A percentile compares a stretch with the other conserved stretches of the same genome.
phyloP scores from a whole-genome alignment of 164 flowering plant species.

The Litsea cubeba region DNA sequence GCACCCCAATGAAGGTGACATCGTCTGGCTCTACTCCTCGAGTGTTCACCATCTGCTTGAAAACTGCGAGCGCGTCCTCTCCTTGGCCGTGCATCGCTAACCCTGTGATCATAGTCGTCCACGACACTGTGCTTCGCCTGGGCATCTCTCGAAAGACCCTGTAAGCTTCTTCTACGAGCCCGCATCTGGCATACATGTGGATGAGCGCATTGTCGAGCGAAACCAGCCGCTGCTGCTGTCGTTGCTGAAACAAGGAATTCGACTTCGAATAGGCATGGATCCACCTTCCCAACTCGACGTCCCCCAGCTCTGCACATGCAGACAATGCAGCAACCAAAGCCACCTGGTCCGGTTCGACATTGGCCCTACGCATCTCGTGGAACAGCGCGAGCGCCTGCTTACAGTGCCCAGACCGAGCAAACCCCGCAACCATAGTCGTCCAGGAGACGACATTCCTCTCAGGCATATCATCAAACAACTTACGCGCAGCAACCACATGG shows the following conservation, averaged over 20 bases:
- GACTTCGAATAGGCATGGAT: constrained; percentile 36
- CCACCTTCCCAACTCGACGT: constrained; percentile 44
- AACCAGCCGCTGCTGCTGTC: constrained; percentile 18
- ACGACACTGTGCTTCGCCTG: constrained; percentile 33
- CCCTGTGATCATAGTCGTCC: constrained; percentile 54
- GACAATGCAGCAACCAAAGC: constrained; percentile 49
- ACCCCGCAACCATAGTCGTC: constrained; percentile 67
- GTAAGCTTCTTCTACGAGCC: constrained; percentile 35
- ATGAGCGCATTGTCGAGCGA: constrained; percentile 43
- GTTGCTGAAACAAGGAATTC: constrained; percentile 7
- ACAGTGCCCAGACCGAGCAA: constrained; percentile 37
- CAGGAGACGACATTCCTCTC: constrained; percentile 65
- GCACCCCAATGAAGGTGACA: constrained; percentile 46
- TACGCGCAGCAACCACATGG: constrained; percentile 33
- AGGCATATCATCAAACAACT: constrained; percentile 52
- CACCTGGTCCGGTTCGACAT: constrained; percentile 44
- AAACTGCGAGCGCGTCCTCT: constrained; percentile 36
- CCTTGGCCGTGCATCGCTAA: constrained; percentile 50
- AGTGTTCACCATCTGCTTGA: constrained; percentile 29
- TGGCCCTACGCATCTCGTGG: constrained; percentile 33
- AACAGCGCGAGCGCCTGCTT: constrained; percentile 47
- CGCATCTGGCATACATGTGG: constrained; percentile 62
- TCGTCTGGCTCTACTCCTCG: constrained; percentile 34
- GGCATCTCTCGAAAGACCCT: constrained; percentile 36
- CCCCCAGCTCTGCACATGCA: constrained; percentile 63